Conservation (phyloP, 441 rosid species). For the Jatropha multifida region DNA sequence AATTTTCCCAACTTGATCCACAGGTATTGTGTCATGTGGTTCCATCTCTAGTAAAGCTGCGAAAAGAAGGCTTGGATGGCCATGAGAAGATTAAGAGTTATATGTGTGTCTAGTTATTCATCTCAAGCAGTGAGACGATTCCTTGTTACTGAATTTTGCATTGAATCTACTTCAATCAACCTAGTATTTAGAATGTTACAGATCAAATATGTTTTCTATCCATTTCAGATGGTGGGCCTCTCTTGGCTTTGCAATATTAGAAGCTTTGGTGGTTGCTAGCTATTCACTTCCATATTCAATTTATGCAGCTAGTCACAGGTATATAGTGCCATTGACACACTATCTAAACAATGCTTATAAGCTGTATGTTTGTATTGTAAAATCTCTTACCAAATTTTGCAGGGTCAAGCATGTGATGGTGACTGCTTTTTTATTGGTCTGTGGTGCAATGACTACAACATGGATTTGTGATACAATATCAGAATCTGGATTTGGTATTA, state of each 20-base stretch:
- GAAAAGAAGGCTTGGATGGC: conserved; percentile 98
- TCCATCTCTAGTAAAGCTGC: conserved; percentile 87
- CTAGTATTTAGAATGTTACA: conserved; percentile 18
- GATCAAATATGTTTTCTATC: conserved; percentile 16
- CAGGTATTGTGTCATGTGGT: conserved; percentile 87
- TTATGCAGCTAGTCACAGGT: conserved; percentile 80
- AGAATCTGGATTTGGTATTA: conserved; percentile 92
- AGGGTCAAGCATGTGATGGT: conserved; percentile 85
- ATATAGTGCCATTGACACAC: conserved; percentile 8
- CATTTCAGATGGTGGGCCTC: conserved; percentile 93
- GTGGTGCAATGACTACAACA: conserved; percentile 88
- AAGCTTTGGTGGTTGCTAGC: conserved; percentile 71
- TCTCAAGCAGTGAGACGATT: conserved; percentile 70
- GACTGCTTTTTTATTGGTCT: conserved; percentile 73
- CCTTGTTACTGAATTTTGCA: conserved; percentile 34
- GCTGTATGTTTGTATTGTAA: neutral
- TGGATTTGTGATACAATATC: conserved; percentile 96
- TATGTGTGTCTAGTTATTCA: conserved; percentile 83
- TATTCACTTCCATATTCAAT: conserved; percentile 85
- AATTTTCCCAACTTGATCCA: conserved; percentile 15
- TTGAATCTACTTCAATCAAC: neutral
- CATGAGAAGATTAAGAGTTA: conserved; percentile 97
- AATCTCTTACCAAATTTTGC: conserved; percentile 27
- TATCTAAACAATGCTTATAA: conserved; percentile 2
- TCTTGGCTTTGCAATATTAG: conserved; percentile 79